Conservation (phyloP, 2,329 filamentous ascomycete genomes). For the Penicillium sp. region DNA sequence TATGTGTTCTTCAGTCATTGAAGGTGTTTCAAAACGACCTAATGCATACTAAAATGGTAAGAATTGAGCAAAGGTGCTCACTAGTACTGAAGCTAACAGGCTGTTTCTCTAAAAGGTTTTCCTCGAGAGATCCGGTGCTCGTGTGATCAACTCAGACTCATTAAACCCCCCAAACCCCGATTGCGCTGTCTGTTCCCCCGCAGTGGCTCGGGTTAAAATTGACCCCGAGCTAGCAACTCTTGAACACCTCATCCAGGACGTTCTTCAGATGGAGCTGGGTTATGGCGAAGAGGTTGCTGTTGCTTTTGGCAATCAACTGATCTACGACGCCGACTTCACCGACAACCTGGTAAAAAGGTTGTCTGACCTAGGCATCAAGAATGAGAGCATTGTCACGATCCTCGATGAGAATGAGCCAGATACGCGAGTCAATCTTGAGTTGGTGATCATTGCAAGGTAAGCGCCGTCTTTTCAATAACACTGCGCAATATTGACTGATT, state of each 20-base stretch:
- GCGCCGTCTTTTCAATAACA: neutral
- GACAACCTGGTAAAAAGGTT: slow-evolving; percentile 82
- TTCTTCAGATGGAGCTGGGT: slow-evolving; percentile 68
- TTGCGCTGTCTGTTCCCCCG: slow-evolving; percentile 80
- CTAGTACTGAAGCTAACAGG: neutral
- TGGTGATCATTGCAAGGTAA: slow-evolving; percentile 51
- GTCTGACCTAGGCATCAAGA: slow-evolving; percentile 70
- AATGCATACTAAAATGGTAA: slow-evolving; percentile 70
- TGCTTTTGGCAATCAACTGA: slow-evolving; percentile 69
- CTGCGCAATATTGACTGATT: slow-evolving; percentile 14
- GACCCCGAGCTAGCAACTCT: slow-evolving; percentile 73
- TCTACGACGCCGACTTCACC: slow-evolving; percentile 87
- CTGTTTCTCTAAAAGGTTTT: slow-evolving; percentile 59
- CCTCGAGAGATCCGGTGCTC: slow-evolving; percentile 65
- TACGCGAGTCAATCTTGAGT: slow-evolving; percentile 71
- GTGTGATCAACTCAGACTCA: slow-evolving; percentile 57
- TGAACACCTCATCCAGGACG: slow-evolving; percentile 72
- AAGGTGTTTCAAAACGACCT: slow-evolving; percentile 79
- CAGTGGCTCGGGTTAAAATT: slow-evolving; percentile 64
- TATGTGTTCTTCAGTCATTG: slow-evolving; percentile 90
- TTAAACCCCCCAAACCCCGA: slow-evolving; percentile 69
- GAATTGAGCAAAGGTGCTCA: slow-evolving; percentile 14
- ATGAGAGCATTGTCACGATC: slow-evolving; percentile 75
- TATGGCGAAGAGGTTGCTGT: slow-evolving; percentile 82
- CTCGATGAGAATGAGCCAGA: slow-evolving; percentile 71